Evolutionary conservation across 331 rosid genomes (phyloP).

Genomic region (Prunus yedoensis): DNA sequence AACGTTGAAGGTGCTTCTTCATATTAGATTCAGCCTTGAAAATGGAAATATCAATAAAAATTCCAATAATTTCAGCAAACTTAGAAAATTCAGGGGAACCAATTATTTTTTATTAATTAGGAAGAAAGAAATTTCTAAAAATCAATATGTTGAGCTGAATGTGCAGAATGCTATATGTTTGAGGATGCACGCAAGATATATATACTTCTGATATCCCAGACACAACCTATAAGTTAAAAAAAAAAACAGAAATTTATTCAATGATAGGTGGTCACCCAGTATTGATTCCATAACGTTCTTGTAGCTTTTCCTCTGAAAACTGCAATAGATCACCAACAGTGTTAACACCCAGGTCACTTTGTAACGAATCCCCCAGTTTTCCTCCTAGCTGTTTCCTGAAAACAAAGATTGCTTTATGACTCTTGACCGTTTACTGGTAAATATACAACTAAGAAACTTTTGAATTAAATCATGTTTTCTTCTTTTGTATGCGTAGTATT

Average conservation of each 20-base stretch:
- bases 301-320: slow-evolving; percentile 88
- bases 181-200: not conserved
- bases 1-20: not conserved
- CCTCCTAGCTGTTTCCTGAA: slow-evolving; percentile 99
- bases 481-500: not conserved
- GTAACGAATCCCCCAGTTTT: slow-evolving; percentile 87
- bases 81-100: too few relatives aligned
- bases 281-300: slow-evolving; percentile 77
- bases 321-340: slow-evolving; percentile 80
- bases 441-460: not conserved
- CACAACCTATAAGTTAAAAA: slow-evolving; percentile 1
- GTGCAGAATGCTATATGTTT: not conserved
- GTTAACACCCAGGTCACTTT: slow-evolving; percentile 74
- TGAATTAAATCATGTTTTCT: not conserved
- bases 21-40: not conserved
- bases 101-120: not conserved
- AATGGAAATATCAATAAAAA: not conserved
- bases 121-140: not conserved
- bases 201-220: slow-evolving; percentile 5
- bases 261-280: slow-evolving; percentile 62
- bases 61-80: not conserved
- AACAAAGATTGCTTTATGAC: slow-evolving; percentile 20
- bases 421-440: slow-evolving; percentile 10
- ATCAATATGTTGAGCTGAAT: not conserved
- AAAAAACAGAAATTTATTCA: slow-evolving; percentile 11